These are phyloP conservation scores for Madurella mycetomatis DNA, from an alignment of 2,329 filamentous ascomycete genomes.

Conservation along the genomic window DNA sequence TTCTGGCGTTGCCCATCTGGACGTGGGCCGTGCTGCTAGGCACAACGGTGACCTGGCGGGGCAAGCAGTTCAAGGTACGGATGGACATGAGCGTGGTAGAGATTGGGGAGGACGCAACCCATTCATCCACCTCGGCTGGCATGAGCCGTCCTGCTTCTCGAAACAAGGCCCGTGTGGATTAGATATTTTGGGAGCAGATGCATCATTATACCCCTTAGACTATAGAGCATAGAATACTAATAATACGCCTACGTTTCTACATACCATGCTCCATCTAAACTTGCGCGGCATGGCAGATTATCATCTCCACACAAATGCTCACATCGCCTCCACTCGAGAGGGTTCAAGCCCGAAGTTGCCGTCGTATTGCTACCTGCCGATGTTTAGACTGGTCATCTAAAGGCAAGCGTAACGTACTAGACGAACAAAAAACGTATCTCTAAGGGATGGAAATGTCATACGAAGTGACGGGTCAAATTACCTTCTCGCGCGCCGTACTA, in stretches of 20 bases:
- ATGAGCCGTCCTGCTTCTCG: constrained; percentile 8
- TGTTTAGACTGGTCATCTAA: too few species aligned
- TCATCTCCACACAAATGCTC: too few species aligned
- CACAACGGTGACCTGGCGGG: constrained; percentile 81
- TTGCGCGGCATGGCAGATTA: too few species aligned
- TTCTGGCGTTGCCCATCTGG: constrained; percentile 85
- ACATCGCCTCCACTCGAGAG: too few species aligned
- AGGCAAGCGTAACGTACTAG: too few species aligned
- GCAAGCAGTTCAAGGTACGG: constrained; percentile 73
- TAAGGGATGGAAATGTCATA: too few species aligned
- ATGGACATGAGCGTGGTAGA: constrained; percentile 74
- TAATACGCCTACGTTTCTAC: neutral
- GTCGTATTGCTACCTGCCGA: too few species aligned
- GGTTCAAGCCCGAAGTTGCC: too few species aligned
- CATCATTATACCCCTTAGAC: constrained; percentile 15
- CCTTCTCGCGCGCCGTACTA: too few species aligned
- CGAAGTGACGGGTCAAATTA: too few species aligned
- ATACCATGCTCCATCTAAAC: too few species aligned
- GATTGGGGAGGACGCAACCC: constrained; percentile 2
- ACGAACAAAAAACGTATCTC: too few species aligned
- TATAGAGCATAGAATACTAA: neutral
- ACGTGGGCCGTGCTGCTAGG: constrained; percentile 85
- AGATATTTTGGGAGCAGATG: constrained; percentile 1
- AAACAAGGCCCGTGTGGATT: constrained; percentile 28
- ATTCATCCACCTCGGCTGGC: neutral